Conservation (phyloP, 179 eudicot species). For the Heliamphora pulchella region DNA sequence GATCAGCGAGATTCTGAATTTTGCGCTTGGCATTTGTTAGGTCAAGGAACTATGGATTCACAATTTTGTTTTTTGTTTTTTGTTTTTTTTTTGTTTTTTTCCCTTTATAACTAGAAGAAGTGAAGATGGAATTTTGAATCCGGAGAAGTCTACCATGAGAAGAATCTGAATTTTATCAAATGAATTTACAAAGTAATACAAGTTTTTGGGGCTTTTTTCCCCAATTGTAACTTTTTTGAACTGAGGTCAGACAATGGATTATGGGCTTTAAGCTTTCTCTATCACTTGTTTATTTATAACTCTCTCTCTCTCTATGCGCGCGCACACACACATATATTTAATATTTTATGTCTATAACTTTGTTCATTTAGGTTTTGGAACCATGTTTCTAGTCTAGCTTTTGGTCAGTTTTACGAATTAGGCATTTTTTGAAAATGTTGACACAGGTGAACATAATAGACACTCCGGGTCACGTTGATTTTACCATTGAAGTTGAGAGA, state of each 20-base stretch:
- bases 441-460: conserved; percentile 88
- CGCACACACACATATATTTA: no score
- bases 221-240: not conserved
- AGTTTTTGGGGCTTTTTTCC: not conserved
- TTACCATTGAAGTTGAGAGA: conserved; percentile 97
- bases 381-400: not conserved
- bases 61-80: no score
- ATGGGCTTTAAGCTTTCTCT: not conserved
- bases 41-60: no score
- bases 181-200: not conserved
- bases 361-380: not conserved
- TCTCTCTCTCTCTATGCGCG: no score
- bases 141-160: not conserved
- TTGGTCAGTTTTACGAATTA: not conserved
- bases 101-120: not conserved
- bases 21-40: not conserved
- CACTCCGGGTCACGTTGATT: conserved; percentile 97
- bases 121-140: not conserved
- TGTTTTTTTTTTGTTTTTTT: no score
- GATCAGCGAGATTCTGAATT: not conserved
- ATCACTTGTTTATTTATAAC: not conserved
- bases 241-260: not conserved
- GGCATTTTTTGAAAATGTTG: not conserved
- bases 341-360: not conserved
- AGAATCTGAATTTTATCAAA: not conserved